These are phyloP conservation scores for Ophiostoma ips DNA, from an alignment of 2,329 filamentous ascomycete genomes.

Conservation along the genomic window DNA sequence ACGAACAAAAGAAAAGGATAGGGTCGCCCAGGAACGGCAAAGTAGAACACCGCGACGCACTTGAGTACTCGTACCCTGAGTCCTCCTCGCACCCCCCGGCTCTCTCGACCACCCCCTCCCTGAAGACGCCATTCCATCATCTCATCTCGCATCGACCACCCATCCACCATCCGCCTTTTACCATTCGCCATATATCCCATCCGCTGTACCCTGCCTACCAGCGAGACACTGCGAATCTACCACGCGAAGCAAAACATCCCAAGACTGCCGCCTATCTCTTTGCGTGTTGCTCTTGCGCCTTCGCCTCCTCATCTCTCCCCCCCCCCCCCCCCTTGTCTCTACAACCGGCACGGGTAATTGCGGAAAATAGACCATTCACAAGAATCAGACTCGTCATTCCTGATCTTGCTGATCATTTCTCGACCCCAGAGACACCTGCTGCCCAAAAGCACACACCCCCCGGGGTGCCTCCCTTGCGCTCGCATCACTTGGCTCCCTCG, in stretches of 20 bases:
- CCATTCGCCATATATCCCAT: neutral
- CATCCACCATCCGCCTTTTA: neutral
- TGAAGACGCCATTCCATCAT: slow-evolving; percentile 10
- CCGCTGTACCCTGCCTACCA: neutral
- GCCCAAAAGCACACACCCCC: neutral
- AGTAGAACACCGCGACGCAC: neutral
- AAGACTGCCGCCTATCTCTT: slow-evolving; percentile 1
- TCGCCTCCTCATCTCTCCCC: neutral
- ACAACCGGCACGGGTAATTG: neutral
- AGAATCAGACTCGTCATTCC: neutral
- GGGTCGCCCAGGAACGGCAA: neutral
- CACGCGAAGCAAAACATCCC: neutral
- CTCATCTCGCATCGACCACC: slow-evolving; percentile 8
- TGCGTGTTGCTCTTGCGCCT: slow-evolving; percentile 2
- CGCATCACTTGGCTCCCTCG: neutral
- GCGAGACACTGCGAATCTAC: neutral
- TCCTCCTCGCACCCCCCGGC: neutral
- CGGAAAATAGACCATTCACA: neutral
- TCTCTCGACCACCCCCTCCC: neutral
- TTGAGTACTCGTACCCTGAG: neutral
- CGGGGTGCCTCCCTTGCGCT: neutral
- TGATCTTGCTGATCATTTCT: neutral
- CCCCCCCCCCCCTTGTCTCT: neutral
- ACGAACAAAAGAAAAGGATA: neutral
- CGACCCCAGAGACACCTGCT: neutral